Base-by-base conservation (phyloP, 1,139 yeast species). In the Candida pseudocylindracea region DNA sequence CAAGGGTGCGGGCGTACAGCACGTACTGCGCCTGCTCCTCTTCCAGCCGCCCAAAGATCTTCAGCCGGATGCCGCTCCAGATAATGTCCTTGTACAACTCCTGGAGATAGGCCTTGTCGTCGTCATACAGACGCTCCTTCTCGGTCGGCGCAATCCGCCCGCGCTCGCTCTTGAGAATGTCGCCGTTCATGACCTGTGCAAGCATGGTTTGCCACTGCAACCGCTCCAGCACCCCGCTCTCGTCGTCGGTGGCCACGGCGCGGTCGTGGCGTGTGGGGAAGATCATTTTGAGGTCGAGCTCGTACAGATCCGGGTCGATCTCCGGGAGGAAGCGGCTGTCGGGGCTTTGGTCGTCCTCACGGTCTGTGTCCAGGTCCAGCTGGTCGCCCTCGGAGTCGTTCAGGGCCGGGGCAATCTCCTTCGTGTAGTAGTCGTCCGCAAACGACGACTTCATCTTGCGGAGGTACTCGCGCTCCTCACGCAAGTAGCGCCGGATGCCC, bases 161-260 rank as follows among this genome's bases (percentile, higher is more conserved):
- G 53, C 85, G 88, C 48, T 88, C 98, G 9, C 92, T 76, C 30
- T 74, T 66, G 13, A 88, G 83, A 32, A 88, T 93, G 48, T 88
- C 98, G 39, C 98, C 96, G 2, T 92, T 85, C 29, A 88, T 61
- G 2, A 88, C 98, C 4, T 88, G 67, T 3, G 80, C 67, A 32
- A 88, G 59, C 94, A 88, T 81, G 0, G 91, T 70, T 49, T 88
- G 96, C 98, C 98, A 88, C 53, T 85, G 95, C 25, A 85, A 59
- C 33, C 98, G 59, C 48, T 83, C 96, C 26, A 72, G 50, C 13
- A 80, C 71, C 26, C 65, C 57, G 31, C 58, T 47, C 36, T 56
- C 50, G 29, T 57, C 54, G 20, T 15, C 20, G 20, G 20, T 4
- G 6, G 20, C 20, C 6, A 15, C 6, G 4, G 20, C 20, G 6